Evolutionary conservation across 2,329 filamentous ascomycete species (phyloP).

Genomic region (Botrytis byssoidea): DNA sequence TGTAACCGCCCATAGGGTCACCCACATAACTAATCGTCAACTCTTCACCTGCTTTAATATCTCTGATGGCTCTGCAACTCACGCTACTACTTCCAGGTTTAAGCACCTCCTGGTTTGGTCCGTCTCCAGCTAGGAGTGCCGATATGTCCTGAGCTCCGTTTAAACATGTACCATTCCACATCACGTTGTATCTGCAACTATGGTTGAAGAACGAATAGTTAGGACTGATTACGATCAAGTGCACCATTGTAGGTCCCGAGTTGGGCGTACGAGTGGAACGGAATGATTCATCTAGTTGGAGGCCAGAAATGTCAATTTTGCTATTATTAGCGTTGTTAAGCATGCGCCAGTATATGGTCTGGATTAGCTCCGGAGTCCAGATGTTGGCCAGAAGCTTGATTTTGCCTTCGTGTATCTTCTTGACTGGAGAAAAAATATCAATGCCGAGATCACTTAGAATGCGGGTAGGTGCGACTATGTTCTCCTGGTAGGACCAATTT

Average conservation of each 20-base stretch:
- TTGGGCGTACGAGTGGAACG: neutral
- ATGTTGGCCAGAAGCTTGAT: neutral
- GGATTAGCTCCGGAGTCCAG: constrained; percentile 33
- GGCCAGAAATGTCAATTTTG: neutral
- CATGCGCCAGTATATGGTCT: constrained; percentile 34
- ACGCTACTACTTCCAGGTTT: constrained; percentile 30
- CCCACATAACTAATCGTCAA: constrained; percentile 36
- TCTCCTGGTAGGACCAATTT: constrained; percentile 32
- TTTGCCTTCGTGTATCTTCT: neutral
- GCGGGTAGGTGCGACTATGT: constrained; percentile 29
- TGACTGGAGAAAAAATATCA: constrained; percentile 28
- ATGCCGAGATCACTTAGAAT: constrained; percentile 33
- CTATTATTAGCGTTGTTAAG: constrained; percentile 35
- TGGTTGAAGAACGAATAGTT: constrained; percentile 38
- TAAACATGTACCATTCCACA: constrained; percentile 29
- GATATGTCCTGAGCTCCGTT: constrained; percentile 15
- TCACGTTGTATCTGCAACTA: constrained; percentile 32
- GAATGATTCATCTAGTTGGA: neutral
- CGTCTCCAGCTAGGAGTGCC: constrained; percentile 18
- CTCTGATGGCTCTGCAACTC: constrained; percentile 25
- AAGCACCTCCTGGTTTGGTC: constrained; percentile 17
- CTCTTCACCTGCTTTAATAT: constrained; percentile 35
- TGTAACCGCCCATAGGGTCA: constrained; percentile 24
- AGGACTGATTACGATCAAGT: constrained; percentile 28
- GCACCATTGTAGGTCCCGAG: neutral